Percentiles rank a stretch among this genome's conserved stretches.
Evolutionary conservation across 2,329 filamentous ascomycete species (phyloP).

Genomic region (Aureobasidium musti): DNA sequence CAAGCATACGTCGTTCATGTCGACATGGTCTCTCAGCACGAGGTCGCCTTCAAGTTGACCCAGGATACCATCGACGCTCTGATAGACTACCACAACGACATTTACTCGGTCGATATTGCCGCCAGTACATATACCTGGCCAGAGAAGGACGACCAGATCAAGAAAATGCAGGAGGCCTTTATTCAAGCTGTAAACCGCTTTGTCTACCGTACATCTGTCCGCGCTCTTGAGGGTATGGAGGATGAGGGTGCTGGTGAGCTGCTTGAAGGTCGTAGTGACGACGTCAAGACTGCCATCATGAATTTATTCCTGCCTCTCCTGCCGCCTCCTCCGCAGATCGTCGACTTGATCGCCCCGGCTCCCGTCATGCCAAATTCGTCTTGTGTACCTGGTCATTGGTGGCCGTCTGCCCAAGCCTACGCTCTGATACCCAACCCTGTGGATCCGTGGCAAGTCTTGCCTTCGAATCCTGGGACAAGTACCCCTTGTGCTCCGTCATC

Average conservation of each 20-base stretch:
- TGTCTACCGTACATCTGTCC: constrained; percentile 85
- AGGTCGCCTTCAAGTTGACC: constrained; percentile 97
- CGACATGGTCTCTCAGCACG: constrained; percentile 96
- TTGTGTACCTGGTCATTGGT: constrained; percentile 67
- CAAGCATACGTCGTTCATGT: constrained; percentile 99
- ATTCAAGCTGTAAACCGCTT: constrained; percentile 97
- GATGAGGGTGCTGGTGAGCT: constrained; percentile 95
- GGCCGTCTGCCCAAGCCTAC: constrained; percentile 66
- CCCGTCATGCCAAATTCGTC: constrained; percentile 83
- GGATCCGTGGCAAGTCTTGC: constrained; percentile 86
- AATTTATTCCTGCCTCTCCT: constrained; percentile 82
- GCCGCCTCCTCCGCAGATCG: constrained; percentile 81
- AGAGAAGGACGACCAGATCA: constrained; percentile 93
- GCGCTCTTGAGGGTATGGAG: constrained; percentile 90
- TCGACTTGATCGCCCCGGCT: constrained; percentile 85
- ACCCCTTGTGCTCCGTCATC: constrained; percentile 70
- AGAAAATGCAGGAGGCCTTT: constrained; percentile 96
- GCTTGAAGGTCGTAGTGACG: constrained; percentile 85
- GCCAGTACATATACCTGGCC: constrained; percentile 92
- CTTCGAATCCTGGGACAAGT: constrained; percentile 78
- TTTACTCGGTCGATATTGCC: constrained; percentile 87
- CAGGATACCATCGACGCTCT: constrained; percentile 90
- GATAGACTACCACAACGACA: constrained; percentile 93
- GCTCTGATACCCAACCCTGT: constrained; percentile 67
- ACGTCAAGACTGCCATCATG: constrained; percentile 86